phyloP scores from a whole-genome alignment of 495 filamentous ascomycete genomes.

The Pyronema omphalodes region DNA sequence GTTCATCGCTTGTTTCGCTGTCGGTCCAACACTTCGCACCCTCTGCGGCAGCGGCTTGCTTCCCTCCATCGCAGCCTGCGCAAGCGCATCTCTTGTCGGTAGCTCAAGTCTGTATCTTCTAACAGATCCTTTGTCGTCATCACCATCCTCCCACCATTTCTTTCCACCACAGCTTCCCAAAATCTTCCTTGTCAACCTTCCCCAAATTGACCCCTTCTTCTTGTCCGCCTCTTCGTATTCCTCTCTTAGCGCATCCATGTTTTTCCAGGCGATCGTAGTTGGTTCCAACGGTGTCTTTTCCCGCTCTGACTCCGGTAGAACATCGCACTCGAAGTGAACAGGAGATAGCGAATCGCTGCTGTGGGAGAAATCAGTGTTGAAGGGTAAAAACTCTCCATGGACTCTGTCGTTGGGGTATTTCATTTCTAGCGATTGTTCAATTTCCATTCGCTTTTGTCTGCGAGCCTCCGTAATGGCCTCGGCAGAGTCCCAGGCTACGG shows the following conservation, averaged over 20 bases:
- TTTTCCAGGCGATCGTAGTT: conserved; percentile 22
- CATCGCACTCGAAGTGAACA: conserved; percentile 4
- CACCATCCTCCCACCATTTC: conserved; percentile 18
- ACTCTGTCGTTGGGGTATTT: conserved; percentile 16
- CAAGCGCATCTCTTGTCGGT: conserved; percentile 5
- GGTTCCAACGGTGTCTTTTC: conserved; percentile 6
- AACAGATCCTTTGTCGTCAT: conserved; percentile 10
- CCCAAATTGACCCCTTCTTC: conserved; percentile 1
- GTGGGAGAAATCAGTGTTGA: conserved; percentile 11
- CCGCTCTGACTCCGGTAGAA: neutral
- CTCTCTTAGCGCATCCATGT: conserved; percentile 13
- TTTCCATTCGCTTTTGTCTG: conserved; percentile 2
- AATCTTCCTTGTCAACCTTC: conserved; percentile 10
- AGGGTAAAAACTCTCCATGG: conserved; percentile 14
- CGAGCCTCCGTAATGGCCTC: conserved; percentile 1
- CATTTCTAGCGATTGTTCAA: conserved; percentile 6
- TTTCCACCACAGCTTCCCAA: conserved; percentile 8
- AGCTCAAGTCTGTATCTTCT: conserved; percentile 2
- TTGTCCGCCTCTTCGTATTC: conserved; percentile 20
- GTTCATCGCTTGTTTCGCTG: no score
- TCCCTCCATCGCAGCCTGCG: neutral
- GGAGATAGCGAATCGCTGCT: conserved; percentile 12
- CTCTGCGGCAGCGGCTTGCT: neutral
- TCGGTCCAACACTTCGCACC: neutral
- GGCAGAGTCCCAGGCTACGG: neutral